A percentile compares a stretch with the other conserved stretches of the same genome.
Evolutionary conservation across 257 asterid genomes (phyloP).

Genomic region (Dorcoceras hygrometricum): DNA sequence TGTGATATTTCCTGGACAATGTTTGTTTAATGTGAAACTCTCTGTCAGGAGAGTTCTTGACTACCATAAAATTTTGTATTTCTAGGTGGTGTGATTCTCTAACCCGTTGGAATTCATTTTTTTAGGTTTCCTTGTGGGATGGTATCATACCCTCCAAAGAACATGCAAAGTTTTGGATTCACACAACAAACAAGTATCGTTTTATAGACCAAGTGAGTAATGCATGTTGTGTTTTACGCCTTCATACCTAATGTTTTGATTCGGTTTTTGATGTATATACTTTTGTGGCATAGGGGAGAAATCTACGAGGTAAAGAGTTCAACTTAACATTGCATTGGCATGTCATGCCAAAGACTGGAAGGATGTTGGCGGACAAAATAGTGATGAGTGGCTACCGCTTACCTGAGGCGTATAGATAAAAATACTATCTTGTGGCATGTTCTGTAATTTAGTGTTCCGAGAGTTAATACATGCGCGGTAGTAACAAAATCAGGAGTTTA

Average conservation of each 20-base stretch:
- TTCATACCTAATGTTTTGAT: neutral
- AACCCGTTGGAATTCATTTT: constrained; percentile 19
- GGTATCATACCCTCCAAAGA: constrained; percentile 80
- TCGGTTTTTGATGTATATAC: neutral
- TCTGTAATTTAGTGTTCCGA: constrained; percentile 25
- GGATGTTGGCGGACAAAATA: constrained; percentile 83
- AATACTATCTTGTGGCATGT: neutral
- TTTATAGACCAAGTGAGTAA: constrained; percentile 69
- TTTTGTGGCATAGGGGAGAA: constrained; percentile 66
- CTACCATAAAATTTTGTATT: neutral
- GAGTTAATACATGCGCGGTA: constrained; percentile 18
- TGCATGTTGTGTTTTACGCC: neutral
- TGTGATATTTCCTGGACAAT: neutral
- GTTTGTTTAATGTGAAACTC: neutral
- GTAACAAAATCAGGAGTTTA: constrained; percentile 9
- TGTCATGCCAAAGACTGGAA: constrained; percentile 95
- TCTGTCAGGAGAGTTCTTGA: neutral
- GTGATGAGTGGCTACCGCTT: constrained; percentile 81
- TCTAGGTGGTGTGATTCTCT: neutral
- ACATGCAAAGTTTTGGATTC: constrained; percentile 70
- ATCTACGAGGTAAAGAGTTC: constrained; percentile 70
- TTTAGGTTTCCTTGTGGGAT: constrained; percentile 88
- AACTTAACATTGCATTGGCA: constrained; percentile 97
- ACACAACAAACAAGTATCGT: constrained; percentile 76
- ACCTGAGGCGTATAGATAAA: constrained; percentile 69